Evolutionary conservation across 2,329 filamentous ascomycete species (phyloP), one percentile per base, ranked within the genome.

Genomic region (Paecilomyces variotii): DNA sequence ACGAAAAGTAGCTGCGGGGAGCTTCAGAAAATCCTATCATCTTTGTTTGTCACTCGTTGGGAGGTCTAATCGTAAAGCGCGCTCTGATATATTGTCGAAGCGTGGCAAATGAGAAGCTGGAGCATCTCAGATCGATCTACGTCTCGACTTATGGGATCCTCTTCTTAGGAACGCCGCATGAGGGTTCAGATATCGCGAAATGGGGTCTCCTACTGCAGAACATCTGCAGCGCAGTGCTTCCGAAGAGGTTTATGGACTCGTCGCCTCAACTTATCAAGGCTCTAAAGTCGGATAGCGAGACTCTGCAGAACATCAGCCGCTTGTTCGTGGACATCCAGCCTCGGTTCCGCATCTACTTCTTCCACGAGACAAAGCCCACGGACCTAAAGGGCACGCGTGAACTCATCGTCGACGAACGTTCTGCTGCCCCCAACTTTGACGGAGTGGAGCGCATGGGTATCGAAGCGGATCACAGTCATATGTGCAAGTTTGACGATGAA

Each of bases 101-200:
- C 65, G 70, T 88, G 11, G 79, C 78, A 6, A 80, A 79, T 49
- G 79, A 82, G 58, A 80, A 84, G 63, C 82, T 85, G 39, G 83
- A 89, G 60, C 81, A 87, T 57, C 80, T 85, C 35, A 82, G 87
- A 24, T 87, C 86, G 10, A 83, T 91, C 56, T 90, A 83, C 64
- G 81, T 90, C 9, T 90, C 87, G 0, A 91, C 89, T 0, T 91
- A 87, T 67, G 89, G 85, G 26, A 83, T 91, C 59, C 79, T 91
- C 34, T 92, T 92, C 69, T 79, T 92, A 28, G 89, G 88, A 12
- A 92, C 89, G 12, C 89, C 89, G 5, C 89, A 91, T 70, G 84
- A 81, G 19, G 88, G 88, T 7, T 85, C 87, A 1, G 85, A 86
- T 62, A 74, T 86, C 1, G 88, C 87, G 1, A 81, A 83, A 65